These are phyloP conservation scores for Podila epicladia DNA, from an alignment of 192 early-diverging fungal genomes.

Conservation along the genomic window DNA sequence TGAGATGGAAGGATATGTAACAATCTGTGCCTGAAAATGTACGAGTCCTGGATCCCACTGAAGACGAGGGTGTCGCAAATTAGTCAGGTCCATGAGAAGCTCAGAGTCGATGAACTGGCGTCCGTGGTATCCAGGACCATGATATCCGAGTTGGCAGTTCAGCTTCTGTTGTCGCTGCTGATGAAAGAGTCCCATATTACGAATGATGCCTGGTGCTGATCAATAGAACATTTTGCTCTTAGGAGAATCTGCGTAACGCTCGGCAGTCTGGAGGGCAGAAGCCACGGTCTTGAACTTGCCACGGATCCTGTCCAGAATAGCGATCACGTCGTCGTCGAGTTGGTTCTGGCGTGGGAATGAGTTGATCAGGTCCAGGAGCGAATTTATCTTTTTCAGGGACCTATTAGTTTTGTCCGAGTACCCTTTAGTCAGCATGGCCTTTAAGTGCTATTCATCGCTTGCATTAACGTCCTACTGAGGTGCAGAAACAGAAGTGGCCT, in stretches of 20 bases:
- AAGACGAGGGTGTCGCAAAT: background rate
- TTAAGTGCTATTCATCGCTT: no score
- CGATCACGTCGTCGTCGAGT: conserved; percentile 57
- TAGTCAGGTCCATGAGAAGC: background rate
- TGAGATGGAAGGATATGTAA: no score
- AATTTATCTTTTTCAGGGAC: conserved; percentile 57
- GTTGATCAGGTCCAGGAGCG: conserved; percentile 50
- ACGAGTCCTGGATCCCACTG: background rate
- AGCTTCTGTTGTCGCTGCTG: background rate
- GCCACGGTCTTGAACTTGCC: conserved; percentile 62
- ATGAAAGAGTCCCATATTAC: background rate
- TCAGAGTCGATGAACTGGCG: background rate
- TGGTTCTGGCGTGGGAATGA: conserved; percentile 61
- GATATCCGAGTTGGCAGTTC: background rate
- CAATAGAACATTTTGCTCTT: conserved; percentile 53
- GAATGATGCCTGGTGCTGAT: conserved; percentile 6
- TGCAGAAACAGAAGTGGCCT: background rate
- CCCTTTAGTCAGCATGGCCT: no score
- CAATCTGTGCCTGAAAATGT: background rate
- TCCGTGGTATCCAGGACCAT: background rate
- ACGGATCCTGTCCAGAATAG: conserved; percentile 60
- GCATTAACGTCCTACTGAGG: background rate
- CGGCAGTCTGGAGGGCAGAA: conserved; percentile 50
- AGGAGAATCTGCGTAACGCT: conserved; percentile 40
- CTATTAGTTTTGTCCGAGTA: conserved; percentile 18